Conservation (phyloP, 2,329 filamentous ascomycete species). For the Conoideocrella luteorostrata region DNA sequence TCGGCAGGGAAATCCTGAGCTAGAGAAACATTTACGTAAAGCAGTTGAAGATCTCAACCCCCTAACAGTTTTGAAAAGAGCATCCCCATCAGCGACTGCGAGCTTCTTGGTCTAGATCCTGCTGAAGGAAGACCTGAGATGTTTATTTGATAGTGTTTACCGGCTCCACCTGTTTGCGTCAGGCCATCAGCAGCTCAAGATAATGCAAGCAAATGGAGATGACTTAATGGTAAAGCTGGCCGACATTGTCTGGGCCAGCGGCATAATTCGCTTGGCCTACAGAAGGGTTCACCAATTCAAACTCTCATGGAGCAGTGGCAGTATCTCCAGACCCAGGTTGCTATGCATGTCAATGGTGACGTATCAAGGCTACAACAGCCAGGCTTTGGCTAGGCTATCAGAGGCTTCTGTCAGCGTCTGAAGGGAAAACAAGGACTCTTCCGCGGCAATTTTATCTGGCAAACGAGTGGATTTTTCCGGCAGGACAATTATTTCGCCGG, state of each 20-base stretch:
- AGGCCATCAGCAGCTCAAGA: constrained; percentile 91
- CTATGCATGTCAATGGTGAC: constrained; percentile 97
- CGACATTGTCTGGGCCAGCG: constrained; percentile 90
- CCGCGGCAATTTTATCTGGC: constrained; percentile 89
- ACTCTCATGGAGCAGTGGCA: constrained; percentile 99
- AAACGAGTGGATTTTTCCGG: constrained; percentile 99
- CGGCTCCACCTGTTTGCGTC: constrained; percentile 89
- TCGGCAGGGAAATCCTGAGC: constrained; percentile 68
- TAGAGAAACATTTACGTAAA: constrained; percentile 87
- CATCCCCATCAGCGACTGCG: constrained; percentile 79
- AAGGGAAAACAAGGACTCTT: constrained; percentile 98
- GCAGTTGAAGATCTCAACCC: constrained; percentile 94
- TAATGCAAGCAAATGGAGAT: constrained; percentile 89
- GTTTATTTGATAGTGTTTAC: constrained; percentile 96
- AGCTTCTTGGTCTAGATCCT: constrained; percentile 83
- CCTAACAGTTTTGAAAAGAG: constrained; percentile 80
- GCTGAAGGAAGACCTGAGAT: constrained; percentile 90
- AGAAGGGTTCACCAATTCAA: constrained; percentile 75
- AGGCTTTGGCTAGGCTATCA: constrained; percentile 78
- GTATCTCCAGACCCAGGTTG: constrained; percentile 88
- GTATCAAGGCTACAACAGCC: constrained; percentile 84
- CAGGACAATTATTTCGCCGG: constrained; percentile 93
- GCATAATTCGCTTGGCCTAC: constrained; percentile 76
- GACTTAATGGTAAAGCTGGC: constrained; percentile 95
- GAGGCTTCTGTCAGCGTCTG: constrained; percentile 91